Conservation (phyloP, 2,329 filamentous ascomycete genomes). For the Epichloe gansuensis region DNA sequence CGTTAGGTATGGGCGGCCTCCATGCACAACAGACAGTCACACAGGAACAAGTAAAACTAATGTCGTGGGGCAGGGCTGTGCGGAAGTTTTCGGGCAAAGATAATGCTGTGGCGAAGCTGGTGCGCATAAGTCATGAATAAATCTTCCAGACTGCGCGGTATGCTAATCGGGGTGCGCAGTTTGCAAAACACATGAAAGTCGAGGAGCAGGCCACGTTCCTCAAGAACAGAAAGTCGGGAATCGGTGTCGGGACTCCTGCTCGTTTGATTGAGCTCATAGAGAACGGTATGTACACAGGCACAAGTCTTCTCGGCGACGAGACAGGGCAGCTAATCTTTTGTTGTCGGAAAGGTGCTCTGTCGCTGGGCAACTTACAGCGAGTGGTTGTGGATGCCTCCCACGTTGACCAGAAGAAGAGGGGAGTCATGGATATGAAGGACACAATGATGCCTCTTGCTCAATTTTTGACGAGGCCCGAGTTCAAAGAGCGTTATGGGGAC, state of each 20-base stretch:
- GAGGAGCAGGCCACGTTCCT: slow-evolving; percentile 72
- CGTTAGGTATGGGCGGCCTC: slow-evolving; percentile 41
- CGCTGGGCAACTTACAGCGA: slow-evolving; percentile 56
- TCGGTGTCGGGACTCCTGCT: slow-evolving; percentile 82
- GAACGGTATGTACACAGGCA: slow-evolving; percentile 45
- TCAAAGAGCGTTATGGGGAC: slow-evolving; percentile 56
- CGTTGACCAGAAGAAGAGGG: slow-evolving; percentile 88
- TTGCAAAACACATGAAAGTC: slow-evolving; percentile 96
- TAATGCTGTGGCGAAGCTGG: slow-evolving; percentile 68
- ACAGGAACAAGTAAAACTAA: not conserved
- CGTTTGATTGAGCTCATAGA: slow-evolving; percentile 73
- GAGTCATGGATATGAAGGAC: slow-evolving; percentile 91
- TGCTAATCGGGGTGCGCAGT: slow-evolving; percentile 28
- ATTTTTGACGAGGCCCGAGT: slow-evolving; percentile 56
- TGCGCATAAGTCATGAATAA: slow-evolving; percentile 16
- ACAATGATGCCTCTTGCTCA: slow-evolving; percentile 68
- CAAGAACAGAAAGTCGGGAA: slow-evolving; percentile 56
- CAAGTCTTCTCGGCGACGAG: not conserved
- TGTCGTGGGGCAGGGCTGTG: slow-evolving; percentile 41
- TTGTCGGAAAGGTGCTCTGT: slow-evolving; percentile 45
- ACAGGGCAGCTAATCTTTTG: slow-evolving; percentile 1
- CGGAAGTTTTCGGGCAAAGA: slow-evolving; percentile 71
- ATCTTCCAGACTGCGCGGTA: not conserved
- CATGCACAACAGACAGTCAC: not conserved
- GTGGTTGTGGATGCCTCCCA: slow-evolving; percentile 85